Conservation (phyloP, 1,284 basidiomycete species). For the Naganishia cerealis region DNA sequence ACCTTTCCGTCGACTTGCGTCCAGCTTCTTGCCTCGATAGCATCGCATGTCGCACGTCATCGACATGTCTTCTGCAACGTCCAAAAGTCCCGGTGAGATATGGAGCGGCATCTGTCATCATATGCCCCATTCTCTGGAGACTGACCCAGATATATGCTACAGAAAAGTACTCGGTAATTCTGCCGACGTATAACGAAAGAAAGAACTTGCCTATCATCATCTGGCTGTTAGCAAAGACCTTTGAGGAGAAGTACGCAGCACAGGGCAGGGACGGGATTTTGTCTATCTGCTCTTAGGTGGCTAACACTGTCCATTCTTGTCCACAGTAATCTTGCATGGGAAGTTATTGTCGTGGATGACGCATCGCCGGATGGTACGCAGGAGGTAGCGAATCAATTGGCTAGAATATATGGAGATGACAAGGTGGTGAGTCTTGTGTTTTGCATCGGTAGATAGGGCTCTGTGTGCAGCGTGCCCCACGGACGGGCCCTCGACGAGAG, state of each 20-base stretch:
- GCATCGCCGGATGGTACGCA: constrained; percentile 88
- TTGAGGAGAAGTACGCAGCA: constrained; percentile 67
- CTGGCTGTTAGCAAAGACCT: constrained; percentile 75
- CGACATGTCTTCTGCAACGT: constrained; percentile 30
- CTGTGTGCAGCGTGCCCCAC: constrained; percentile 7
- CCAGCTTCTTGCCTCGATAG: background rate
- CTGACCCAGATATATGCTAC: background rate
- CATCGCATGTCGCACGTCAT: constrained; percentile 35
- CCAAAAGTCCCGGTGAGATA: constrained; percentile 9
- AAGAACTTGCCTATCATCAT: constrained; percentile 84
- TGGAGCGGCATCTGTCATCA: background rate
- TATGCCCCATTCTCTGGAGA: background rate
- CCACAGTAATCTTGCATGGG: constrained; percentile 62
- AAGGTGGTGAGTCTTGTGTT: constrained; percentile 63
- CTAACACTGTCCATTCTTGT: background rate
- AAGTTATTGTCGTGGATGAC: constrained; percentile 86
- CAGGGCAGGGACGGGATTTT: background rate
- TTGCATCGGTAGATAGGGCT: background rate
- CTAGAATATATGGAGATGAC: constrained; percentile 75
- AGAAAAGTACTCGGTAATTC: constrained; percentile 78
- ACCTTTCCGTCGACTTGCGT: background rate
- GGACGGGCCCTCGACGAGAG: background rate
- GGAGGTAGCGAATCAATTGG: constrained; percentile 76
- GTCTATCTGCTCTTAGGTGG: background rate
- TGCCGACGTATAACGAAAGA: constrained; percentile 90